phyloP scores from a whole-genome alignment of 495 filamentous ascomycete species.

The Penicillium samsonianum region DNA sequence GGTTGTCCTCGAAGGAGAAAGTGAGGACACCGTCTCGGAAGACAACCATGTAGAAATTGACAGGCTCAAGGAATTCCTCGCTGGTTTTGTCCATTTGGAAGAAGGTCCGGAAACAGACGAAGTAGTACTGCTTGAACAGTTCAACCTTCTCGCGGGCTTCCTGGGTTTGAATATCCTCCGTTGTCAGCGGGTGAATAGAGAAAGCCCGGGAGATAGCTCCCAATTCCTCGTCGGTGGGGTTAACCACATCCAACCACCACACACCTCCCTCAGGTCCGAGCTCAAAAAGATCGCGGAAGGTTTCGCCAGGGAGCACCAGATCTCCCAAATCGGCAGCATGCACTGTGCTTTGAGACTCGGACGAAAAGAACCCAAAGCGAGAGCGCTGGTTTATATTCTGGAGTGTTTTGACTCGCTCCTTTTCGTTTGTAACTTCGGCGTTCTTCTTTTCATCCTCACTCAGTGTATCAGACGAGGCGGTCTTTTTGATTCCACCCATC shows the following conservation, averaged over 20 bases:
- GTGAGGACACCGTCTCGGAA: constrained; percentile 94
- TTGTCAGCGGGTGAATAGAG: constrained; percentile 87
- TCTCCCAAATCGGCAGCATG: constrained; percentile 87
- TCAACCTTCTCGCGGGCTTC: constrained; percentile 98
- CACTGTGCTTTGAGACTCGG: constrained; percentile 85
- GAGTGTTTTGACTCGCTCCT: constrained; percentile 33
- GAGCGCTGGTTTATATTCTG: constrained; percentile 59
- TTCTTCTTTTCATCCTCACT: constrained; percentile 23
- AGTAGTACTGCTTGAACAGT: constrained; percentile 95
- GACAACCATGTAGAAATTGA: constrained; percentile 95
- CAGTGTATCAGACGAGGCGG: constrained; percentile 26
- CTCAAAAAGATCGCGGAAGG: constrained; percentile 84
- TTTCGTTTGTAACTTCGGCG: constrained; percentile 34
- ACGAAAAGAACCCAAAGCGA: constrained; percentile 95
- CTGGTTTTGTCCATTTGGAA: constrained; percentile 73
- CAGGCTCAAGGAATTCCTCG: constrained; percentile 81
- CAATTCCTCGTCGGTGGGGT: constrained; percentile 87
- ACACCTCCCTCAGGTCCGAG: constrained; percentile 73
- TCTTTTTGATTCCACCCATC: constrained; percentile 37
- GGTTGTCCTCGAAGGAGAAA: constrained; percentile 84
- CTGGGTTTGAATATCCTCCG: constrained; percentile 90
- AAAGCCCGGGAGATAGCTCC: constrained; percentile 88
- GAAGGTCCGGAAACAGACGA: constrained; percentile 95
- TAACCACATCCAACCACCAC: constrained; percentile 94
- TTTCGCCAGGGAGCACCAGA: constrained; percentile 83